These are phyloP conservation scores for Oligophagozyma castellii DNA, from an alignment of 1,139 yeast genomes.

Conservation along the genomic window DNA sequence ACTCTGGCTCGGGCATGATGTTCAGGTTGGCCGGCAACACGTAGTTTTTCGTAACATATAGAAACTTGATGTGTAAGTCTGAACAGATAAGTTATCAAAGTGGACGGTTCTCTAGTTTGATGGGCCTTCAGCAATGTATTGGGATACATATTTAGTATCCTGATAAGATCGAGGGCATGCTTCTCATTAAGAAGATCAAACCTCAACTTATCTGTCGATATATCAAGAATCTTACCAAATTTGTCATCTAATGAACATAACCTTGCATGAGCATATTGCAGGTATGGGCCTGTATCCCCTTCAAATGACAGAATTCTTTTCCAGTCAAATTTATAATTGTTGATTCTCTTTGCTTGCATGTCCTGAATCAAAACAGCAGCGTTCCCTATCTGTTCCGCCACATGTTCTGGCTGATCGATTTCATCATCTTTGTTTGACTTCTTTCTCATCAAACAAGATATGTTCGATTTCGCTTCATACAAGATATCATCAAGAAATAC, in stretches of 20 bases:
- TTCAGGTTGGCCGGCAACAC: slow-evolving; percentile 95
- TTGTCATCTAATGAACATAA: slow-evolving; percentile 90
- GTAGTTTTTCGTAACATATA: slow-evolving; percentile 86
- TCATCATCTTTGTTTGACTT: slow-evolving; percentile 85
- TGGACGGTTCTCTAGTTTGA: slow-evolving; percentile 83
- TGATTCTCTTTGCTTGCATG: slow-evolving; percentile 94
- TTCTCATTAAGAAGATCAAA: slow-evolving; percentile 67
- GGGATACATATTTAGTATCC: slow-evolving; percentile 85
- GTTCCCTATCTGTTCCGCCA: slow-evolving; percentile 91
- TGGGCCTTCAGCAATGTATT: slow-evolving; percentile 75
- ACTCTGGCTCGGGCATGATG: slow-evolving; percentile 83
- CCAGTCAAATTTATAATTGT: slow-evolving; percentile 96
- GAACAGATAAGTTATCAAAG: slow-evolving; percentile 91
- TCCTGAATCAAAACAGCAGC: slow-evolving; percentile 99
- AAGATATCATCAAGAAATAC: slow-evolving; percentile 89
- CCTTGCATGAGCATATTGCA: slow-evolving; percentile 97
- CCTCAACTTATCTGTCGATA: slow-evolving; percentile 18
- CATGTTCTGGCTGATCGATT: slow-evolving; percentile 85
- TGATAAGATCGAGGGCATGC: slow-evolving; percentile 56
- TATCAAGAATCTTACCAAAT: slow-evolving; percentile 2
- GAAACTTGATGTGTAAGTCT: slow-evolving; percentile 87
- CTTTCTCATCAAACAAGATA: slow-evolving; percentile 95
- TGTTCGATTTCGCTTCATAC: slow-evolving; percentile 85
- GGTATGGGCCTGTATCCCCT: slow-evolving; percentile 99
- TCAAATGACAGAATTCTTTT: slow-evolving; percentile 96